Base-by-base conservation (phyloP, 1,284 basidiomycete species). In the Microbotryum silenes-acaulis region DNA sequence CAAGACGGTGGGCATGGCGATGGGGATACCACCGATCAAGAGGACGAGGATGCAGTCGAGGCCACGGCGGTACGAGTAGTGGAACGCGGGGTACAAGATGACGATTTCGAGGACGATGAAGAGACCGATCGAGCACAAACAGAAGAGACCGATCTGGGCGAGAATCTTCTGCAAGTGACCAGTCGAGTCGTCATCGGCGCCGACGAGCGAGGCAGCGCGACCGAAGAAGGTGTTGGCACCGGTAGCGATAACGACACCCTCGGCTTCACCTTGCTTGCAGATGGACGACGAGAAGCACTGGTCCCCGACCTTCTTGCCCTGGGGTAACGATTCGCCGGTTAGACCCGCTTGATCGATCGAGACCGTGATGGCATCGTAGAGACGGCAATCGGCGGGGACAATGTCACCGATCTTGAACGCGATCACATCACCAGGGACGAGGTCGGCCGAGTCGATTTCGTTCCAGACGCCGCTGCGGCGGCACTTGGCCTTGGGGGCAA, bases 361-460 rank as follows among this genome's bases (percentile, higher is more conserved):
- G 54, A 96, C 88, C 77, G 96, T 94, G 83, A 94, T 85, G 58
- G 91, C 85, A 76, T 97, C 92, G 25, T 85, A 88, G 63, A 97
- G 85, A 83, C 91, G 89, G 78, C 91, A 93, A 75, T 96, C 92
- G 71, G 91, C 90, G 60, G 92, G 89, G 64, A 94, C 91, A 72
- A 96, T 88, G 73, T 96, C 92, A 82, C 92, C 92, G 78, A 96
- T 93, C 81, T 97, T 96, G 88, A 96, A 94, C 6, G 90, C 81
- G 69, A 97, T 79, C 81, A 96, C 87, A 72, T 97, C 92, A 76
- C 92, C 91, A 61, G 92, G 91, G 53, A 96, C 91, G 63, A 97
- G 85, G 52, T 81, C 83, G 52, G 91, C 70, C 42, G 71, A 69
- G 50, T 97, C 92, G 70, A 96, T 87, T 77, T 97, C 92, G 45